A percentile compares a stretch with the other conserved stretches of the same genome.
phyloP scores from a whole-genome alignment of 2,329 filamentous ascomycete genomes.

The Lachnellula subtilissima region DNA sequence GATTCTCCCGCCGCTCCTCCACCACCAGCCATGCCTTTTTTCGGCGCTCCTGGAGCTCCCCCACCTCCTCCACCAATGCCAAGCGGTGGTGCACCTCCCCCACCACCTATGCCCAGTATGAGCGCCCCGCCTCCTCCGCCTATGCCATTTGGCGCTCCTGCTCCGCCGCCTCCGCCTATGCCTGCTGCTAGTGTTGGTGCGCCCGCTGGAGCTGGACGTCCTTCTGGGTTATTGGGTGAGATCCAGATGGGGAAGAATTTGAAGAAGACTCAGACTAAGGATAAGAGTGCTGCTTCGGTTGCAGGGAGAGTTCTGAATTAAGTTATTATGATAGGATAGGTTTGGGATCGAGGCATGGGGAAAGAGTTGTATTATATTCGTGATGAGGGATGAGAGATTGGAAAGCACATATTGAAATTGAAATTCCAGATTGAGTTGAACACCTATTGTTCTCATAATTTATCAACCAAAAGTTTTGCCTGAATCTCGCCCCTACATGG shows the following conservation, averaged over 20 bases:
- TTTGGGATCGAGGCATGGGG: background rate
- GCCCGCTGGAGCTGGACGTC: constrained; percentile 41
- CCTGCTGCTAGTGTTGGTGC: constrained; percentile 16
- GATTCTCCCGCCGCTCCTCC: constrained; percentile 38
- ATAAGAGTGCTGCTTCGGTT: constrained; percentile 67
- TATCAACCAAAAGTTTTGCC: too few species aligned
- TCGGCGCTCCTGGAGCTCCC: constrained; percentile 37
- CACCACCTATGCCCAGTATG: constrained; percentile 31
- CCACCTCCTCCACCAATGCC: constrained; percentile 43
- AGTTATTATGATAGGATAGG: background rate
- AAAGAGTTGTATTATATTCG: background rate
- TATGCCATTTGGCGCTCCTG: constrained; percentile 34
- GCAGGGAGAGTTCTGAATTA: constrained; percentile 66
- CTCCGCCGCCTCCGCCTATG: constrained; percentile 32
- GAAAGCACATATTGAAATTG: too few species aligned
- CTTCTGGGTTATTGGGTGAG: constrained; percentile 67
- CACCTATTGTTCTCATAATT: too few species aligned
- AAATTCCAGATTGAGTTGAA: too few species aligned
- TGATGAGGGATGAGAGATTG: too few species aligned
- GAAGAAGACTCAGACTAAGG: constrained; percentile 85
- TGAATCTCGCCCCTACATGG: too few species aligned
- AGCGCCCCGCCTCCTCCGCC: constrained; percentile 31
- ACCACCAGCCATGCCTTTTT: constrained; percentile 43
- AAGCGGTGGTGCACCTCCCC: constrained; percentile 34
- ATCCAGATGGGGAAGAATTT: constrained; percentile 76